Conservation (phyloP, 306 rosid species). For the Alnus rubra region DNA sequence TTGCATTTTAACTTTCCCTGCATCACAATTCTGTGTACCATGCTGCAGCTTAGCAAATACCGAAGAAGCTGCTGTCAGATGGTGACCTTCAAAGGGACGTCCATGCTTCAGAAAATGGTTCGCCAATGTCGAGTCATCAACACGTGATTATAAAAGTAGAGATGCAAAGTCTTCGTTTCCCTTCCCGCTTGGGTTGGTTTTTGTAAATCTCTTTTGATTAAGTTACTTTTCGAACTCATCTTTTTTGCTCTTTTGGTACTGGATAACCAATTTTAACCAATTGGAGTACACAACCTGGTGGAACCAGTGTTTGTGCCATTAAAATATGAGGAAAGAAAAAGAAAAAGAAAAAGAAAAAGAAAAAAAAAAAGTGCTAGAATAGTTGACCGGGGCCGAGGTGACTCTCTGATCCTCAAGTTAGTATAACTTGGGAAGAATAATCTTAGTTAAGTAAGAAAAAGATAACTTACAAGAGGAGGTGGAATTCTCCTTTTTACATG, state of each 20-base stretch:
- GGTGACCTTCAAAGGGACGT: constrained; percentile 86
- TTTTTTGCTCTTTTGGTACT: background rate
- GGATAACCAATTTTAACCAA: background rate
- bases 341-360: background rate
- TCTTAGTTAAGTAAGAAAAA: too few species aligned
- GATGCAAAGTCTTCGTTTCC: background rate
- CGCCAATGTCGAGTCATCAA: constrained; percentile 56
- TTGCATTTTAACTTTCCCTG: constrained; percentile 6
- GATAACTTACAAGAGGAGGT: too few species aligned
- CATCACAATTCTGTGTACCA: constrained; percentile 2
- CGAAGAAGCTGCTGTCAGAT: constrained; percentile 75
- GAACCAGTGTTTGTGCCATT: background rate
- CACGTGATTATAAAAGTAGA: constrained; percentile 25
- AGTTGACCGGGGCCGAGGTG: too few species aligned
- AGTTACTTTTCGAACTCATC: background rate
- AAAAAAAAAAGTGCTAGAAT: background rate
- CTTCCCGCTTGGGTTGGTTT: background rate
- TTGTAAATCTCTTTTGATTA: background rate
- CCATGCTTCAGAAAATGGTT: constrained; percentile 81
- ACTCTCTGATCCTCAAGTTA: too few species aligned
- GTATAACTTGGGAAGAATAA: too few species aligned
- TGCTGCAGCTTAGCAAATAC: constrained; percentile 70
- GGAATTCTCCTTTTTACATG: too few species aligned
- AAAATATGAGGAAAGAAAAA: background rate
- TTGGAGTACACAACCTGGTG: background rate